Evolutionary conservation across 2,329 filamentous ascomycete species (phyloP).

Genomic region (Thielaviopsis euricoi): DNA sequence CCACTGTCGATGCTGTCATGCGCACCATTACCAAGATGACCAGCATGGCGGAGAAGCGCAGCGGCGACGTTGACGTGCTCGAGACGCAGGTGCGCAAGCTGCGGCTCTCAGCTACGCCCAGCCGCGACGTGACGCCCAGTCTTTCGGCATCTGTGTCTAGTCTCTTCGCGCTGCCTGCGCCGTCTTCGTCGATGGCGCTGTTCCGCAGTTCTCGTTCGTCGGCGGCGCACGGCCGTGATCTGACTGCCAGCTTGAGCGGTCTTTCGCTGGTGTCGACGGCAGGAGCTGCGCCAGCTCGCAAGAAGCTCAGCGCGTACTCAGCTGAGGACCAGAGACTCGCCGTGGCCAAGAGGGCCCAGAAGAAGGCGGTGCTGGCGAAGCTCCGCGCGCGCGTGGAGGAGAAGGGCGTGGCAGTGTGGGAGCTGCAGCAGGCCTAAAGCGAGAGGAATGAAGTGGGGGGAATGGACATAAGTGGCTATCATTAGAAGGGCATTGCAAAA

Average conservation of each 20-base stretch:
- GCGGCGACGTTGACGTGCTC: conserved; percentile 76
- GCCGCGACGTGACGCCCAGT: background rate
- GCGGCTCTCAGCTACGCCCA: conserved; percentile 25
- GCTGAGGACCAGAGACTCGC: conserved; percentile 40
- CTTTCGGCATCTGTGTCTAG: background rate
- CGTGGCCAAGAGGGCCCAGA: conserved; percentile 35
- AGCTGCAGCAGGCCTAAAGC: conserved; percentile 27
- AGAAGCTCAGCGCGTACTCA: conserved; percentile 46
- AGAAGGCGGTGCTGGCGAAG: conserved; percentile 35
- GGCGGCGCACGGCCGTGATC: background rate
- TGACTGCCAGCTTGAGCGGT: background rate
- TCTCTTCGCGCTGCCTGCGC: background rate
- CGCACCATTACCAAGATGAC: conserved; percentile 91
- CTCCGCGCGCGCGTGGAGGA: conserved; percentile 32
- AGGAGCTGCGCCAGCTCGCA: conserved; percentile 32
- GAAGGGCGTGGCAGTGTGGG: conserved; percentile 33
- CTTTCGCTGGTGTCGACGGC: conserved; percentile 17
- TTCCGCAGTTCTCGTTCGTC: background rate
- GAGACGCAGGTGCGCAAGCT: conserved; percentile 73
- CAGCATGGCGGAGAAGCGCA: conserved; percentile 76
- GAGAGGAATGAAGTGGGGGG: background rate
- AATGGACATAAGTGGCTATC: no score
- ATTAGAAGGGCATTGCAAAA: no score
- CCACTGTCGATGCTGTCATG: conserved; percentile 82
- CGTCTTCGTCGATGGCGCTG: background rate